Percentiles rank a stretch among this genome's conserved stretches.
Conservation (phyloP, 129 eudicot species). For the Flaveria bidentis region DNA sequence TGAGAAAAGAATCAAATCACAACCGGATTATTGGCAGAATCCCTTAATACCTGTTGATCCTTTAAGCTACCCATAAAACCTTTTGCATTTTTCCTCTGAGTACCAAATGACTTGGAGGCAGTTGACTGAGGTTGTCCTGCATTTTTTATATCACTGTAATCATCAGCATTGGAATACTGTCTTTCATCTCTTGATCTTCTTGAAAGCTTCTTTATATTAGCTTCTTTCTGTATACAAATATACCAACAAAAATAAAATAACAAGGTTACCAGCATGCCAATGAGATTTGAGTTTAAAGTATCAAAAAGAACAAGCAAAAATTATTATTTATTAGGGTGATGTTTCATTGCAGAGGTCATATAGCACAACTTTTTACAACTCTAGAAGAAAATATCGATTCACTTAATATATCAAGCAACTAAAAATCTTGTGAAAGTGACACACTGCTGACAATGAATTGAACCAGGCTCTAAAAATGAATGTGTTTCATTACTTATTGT, state of each 20-base stretch:
- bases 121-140: slow-evolving; percentile 56
- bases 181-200: slow-evolving; percentile 55
- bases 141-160: slow-evolving; percentile 36
- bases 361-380: slow-evolving; percentile 7
- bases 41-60: slow-evolving; percentile 69
- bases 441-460: background rate
- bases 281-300: background rate
- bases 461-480: slow-evolving; percentile 5
- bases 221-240: slow-evolving; percentile 49
- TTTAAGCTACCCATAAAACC: slow-evolving; percentile 55
- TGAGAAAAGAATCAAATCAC: background rate
- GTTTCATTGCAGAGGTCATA: slow-evolving; percentile 2
- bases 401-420: background rate
- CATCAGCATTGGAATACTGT: slow-evolving; percentile 42
- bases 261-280: slow-evolving; percentile 17
- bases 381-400: background rate
- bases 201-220: slow-evolving; percentile 44
- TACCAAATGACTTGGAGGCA: slow-evolving; percentile 54
- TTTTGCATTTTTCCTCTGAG: slow-evolving; percentile 55
- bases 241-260: slow-evolving; percentile 17
- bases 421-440: background rate
- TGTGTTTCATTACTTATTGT: background rate
- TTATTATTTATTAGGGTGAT: background rate
- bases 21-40: background rate
- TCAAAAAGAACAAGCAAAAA: slow-evolving; percentile 23